Percentiles rank a stretch among this genome's conserved stretches.
Evolutionary conservation across 1,284 basidiomycete species (phyloP).

Genomic region (Calocybe gambosa): DNA sequence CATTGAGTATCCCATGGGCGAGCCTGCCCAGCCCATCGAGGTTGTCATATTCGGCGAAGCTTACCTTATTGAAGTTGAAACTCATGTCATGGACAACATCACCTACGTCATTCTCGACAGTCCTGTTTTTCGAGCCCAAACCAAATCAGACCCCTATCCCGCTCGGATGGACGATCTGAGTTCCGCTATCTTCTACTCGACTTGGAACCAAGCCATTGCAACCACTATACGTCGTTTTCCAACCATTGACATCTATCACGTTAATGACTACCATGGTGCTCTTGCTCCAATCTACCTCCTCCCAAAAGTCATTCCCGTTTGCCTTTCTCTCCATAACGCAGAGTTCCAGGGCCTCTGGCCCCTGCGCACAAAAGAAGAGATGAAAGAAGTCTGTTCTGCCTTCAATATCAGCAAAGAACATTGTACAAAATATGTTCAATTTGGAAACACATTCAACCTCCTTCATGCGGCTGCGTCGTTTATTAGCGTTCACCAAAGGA

Average conservation of each 20-base stretch:
- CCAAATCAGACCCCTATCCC: slow-evolving; percentile 89
- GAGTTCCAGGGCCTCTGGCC: slow-evolving; percentile 97
- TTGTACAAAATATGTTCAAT: slow-evolving; percentile 93
- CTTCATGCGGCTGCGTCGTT: slow-evolving; percentile 88
- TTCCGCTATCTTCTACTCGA: slow-evolving; percentile 94
- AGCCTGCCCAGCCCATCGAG: slow-evolving; percentile 86
- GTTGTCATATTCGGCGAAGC: slow-evolving; percentile 94
- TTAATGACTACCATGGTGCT: slow-evolving; percentile 91
- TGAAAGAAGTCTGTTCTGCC: slow-evolving; percentile 95
- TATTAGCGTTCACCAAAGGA: slow-evolving; percentile 89
- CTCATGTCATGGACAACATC: slow-evolving; percentile 87
- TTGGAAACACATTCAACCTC: slow-evolving; percentile 94
- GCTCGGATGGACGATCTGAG: slow-evolving; percentile 94
- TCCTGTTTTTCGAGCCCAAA: slow-evolving; percentile 92
- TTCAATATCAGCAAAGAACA: slow-evolving; percentile 95
- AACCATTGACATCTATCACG: slow-evolving; percentile 83
- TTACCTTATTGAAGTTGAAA: slow-evolving; percentile 92
- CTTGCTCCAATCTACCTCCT: slow-evolving; percentile 86
- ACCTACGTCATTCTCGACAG: slow-evolving; percentile 90
- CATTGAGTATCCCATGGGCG: slow-evolving; percentile 84
- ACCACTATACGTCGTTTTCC: slow-evolving; percentile 80
- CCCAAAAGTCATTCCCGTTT: slow-evolving; percentile 83
- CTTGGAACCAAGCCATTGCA: slow-evolving; percentile 94
- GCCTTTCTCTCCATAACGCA: slow-evolving; percentile 91
- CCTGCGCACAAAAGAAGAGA: slow-evolving; percentile 90